These are phyloP conservation scores for Malassezia brasiliensis DNA, from an alignment of 1,284 basidiomycete genomes.

Conservation along the genomic window DNA sequence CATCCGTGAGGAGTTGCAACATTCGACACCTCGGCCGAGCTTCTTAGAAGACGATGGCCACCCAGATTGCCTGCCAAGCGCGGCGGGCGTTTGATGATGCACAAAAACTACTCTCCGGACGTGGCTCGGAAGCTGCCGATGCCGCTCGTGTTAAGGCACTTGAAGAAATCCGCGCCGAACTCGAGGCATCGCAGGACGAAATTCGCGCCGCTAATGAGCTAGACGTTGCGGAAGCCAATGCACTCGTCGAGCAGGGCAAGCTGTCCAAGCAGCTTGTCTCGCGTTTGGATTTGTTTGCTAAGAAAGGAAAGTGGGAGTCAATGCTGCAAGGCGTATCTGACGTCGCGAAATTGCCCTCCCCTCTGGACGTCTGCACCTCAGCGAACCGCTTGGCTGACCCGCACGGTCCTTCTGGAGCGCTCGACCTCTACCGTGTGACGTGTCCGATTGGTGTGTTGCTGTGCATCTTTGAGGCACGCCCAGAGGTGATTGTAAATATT, in stretches of 20 bases:
- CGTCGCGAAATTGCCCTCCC: conserved; percentile 74
- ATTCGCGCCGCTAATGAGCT: conserved; percentile 31
- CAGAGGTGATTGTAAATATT: conserved; percentile 97
- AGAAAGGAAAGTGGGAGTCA: conserved; percentile 78
- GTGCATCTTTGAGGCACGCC: conserved; percentile 94
- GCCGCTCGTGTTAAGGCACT: conserved; percentile 23
- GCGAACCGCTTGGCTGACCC: conserved; percentile 66
- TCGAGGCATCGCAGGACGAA: conserved; percentile 23
- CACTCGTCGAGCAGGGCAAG: conserved; percentile 67
- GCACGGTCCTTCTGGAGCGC: conserved; percentile 51
- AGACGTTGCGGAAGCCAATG: conserved; percentile 54
- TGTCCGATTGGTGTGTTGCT: conserved; percentile 94
- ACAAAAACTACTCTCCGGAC: conserved; percentile 12
- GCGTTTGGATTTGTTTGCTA: conserved; percentile 69
- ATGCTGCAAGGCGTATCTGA: conserved; percentile 84
- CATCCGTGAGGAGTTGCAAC: too few relatives aligned
- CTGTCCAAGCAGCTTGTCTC: conserved; percentile 73
- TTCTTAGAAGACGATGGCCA: background rate
- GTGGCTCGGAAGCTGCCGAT: conserved; percentile 20
- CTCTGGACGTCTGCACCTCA: conserved; percentile 76
- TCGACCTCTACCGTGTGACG: conserved; percentile 85
- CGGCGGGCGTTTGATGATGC: conserved; percentile 14
- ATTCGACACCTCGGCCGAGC: background rate
- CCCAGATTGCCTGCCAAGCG: conserved; percentile 13
- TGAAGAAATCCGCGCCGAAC: conserved; percentile 23